These are phyloP conservation scores for Pyrrhoderma lamaoense DNA, from an alignment of 1,284 basidiomycete species.

Conservation along the genomic window DNA sequence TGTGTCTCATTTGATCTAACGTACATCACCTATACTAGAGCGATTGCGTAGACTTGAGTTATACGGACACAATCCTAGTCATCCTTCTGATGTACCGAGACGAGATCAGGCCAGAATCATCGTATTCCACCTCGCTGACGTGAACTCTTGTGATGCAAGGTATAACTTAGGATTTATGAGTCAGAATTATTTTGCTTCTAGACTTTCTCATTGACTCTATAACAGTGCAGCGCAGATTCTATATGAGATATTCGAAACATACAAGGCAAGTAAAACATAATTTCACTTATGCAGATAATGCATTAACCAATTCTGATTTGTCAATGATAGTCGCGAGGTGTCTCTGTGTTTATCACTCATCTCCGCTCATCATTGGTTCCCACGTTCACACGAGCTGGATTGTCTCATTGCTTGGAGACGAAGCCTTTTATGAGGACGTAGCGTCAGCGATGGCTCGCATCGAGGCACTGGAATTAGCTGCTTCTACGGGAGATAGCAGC, in stretches of 20 bases:
- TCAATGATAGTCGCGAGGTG: conserved; percentile 49
- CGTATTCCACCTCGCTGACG: conserved; percentile 86
- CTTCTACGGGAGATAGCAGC: background rate
- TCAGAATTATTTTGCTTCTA: background rate
- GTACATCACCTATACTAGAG: conserved; percentile 33
- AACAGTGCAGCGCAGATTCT: conserved; percentile 79
- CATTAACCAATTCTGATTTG: conserved; percentile 5
- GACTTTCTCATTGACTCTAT: conserved; percentile 9
- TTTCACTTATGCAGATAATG: background rate
- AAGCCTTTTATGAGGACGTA: conserved; percentile 68
- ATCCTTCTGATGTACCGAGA: conserved; percentile 81
- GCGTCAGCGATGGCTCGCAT: conserved; percentile 38
- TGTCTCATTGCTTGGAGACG: conserved; percentile 53
- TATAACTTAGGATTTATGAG: conserved; percentile 33
- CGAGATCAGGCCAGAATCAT: conserved; percentile 69
- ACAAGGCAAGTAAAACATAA: conserved; percentile 40
- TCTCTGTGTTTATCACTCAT: conserved; percentile 75
- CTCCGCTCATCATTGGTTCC: conserved; percentile 49
- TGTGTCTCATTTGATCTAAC: background rate
- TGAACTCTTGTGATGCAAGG: conserved; percentile 82
- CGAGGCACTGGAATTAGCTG: conserved; percentile 9
- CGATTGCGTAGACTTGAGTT: conserved; percentile 76
- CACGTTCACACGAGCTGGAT: conserved; percentile 66
- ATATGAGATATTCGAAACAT: conserved; percentile 72
- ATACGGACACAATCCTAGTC: conserved; percentile 68